Evolutionary conservation across 257 asterid species (phyloP), one percentile per base, ranked within the genome.

Genomic region (Hygrophila difformis): DNA sequence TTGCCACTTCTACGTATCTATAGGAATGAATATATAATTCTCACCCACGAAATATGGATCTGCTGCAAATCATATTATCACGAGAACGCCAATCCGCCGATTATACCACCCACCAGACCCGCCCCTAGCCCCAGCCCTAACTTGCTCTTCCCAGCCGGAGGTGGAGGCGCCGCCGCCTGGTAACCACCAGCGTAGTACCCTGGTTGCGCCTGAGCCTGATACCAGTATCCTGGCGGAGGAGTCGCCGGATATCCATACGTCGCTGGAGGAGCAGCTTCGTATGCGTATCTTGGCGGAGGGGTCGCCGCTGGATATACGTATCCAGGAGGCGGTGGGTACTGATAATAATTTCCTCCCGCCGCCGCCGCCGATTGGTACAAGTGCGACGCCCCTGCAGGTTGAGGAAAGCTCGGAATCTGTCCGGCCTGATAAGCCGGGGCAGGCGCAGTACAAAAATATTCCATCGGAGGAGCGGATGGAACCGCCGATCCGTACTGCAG

Each of bases 91-190:
- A 83, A 15, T 17, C 94, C 94, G 23, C 93, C 93, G 15, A 81
- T 26, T 1, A 87, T 87, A 12, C 93, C 93, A 6, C 94, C 94
- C 5, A 84, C 63, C 47, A 83, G 61, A 18, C 93, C 95, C 3
- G 91, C 95, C 14, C 94, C 96, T 24, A 82, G 57, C 18, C 88
- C 94, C 63, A 86, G 15, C 14, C 85, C 93, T n/a, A 66, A 49
- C 36, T 68, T 68, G 23, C 71, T 76, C 43, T 69, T 87, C 70
- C 69, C 71, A 48, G 64, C 64, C 18, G 74, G 50, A 16, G 37
- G 12, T 10, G 69, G 75, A 12, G 57, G 72, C 42, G 49, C 70
- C 23, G 55, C 73, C 21, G 44, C 84, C 14, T 73, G 70, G 41
- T 81, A 75, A 2, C 89, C 86, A n/a, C n/a, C n/a, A n/a, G n/a